These are phyloP conservation scores for Pseudonitzschia multistriata DNA, from an alignment of 108 stramenopile genomes.

Conservation along the genomic window DNA sequence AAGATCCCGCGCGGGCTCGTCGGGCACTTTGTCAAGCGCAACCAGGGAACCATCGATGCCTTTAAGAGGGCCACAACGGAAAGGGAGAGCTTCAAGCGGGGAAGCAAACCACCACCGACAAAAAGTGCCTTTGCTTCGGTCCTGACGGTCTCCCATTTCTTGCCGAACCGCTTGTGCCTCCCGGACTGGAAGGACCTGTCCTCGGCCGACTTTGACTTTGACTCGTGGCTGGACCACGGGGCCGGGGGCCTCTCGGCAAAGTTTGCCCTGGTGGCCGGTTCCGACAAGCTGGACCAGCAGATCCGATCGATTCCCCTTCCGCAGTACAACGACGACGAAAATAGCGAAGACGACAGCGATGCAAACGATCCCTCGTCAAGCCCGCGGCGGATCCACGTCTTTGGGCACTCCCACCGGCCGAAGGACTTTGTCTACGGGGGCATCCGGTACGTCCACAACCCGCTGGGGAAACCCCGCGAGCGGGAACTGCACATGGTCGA, in stretches of 20 bases:
- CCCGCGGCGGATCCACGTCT: constrained; percentile 42
- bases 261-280: constrained; percentile 69
- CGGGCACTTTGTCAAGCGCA: constrained; percentile 34
- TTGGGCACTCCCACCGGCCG: constrained; percentile 69
- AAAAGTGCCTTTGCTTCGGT: constrained; percentile 4
- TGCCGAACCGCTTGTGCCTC: constrained; percentile 52
- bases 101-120: background rate
- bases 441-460: constrained; percentile 64
- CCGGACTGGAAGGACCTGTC: constrained; percentile 61
- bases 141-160: constrained; percentile 61
- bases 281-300: constrained; percentile 43
- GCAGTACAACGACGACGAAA: background rate
- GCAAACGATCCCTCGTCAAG: background rate
- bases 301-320: constrained; percentile 34
- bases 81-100: too few species aligned
- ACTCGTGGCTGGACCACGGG: constrained; percentile 61
- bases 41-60: constrained; percentile 15
- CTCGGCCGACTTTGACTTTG: constrained; percentile 19
- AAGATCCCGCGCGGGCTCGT: constrained; percentile 43
- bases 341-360: background rate
- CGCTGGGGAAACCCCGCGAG: constrained; percentile 60
- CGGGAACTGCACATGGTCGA: constrained; percentile 51
- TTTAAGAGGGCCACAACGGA: background rate
- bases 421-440: constrained; percentile 59
- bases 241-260: constrained; percentile 53